Evolutionary conservation across 2,329 filamentous ascomycete genomes (phyloP), one percentile per base, ranked within the genome.

Genomic region (Paraconiothyrium sp.): DNA sequence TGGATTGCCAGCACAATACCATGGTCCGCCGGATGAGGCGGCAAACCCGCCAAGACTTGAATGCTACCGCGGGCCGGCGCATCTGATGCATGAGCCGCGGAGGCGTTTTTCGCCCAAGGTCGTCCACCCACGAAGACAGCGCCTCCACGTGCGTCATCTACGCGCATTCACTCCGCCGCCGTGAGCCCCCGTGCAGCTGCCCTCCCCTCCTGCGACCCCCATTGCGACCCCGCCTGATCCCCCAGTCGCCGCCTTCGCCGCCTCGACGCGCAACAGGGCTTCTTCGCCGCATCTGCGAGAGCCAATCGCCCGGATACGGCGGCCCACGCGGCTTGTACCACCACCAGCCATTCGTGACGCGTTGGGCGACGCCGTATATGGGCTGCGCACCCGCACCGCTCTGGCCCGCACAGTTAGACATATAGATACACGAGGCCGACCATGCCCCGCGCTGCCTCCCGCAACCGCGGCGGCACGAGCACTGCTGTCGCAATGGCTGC

Each of bases 401-500:
- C 57, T 39, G 41, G 27, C 32, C 27, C 27, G 44, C 49, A 54
- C 52, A 46, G 50, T 32, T 37, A 30, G 32, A 11, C 5, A 27
- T 59, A 39, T 59, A 43, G 61, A 64, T 64, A 60, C 13, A 62
- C 49, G 37, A 16, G 27, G 34, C 49, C 59, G 49, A 37, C 48
- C 62, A 72, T 68, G 67, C 56, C 59, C 50, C 62, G 57, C 63
- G 37, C 57, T 22, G 22, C 37, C 39, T 8, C 54, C 22, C 35
- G 48, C 54, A 50, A 47, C 57, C 50, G 55, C 24, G n/a, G 46
- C 57, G 59, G 56, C 58, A 58, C 57, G 41, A 74, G 72, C 62
- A 74, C 76, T 41, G 71, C 71, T 54, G 64, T 77, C 7, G 39
- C 39, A 61, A 79, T 78, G 76, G 65, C 68, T 43, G 72, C 76